Conservation (phyloP, 2,329 filamentous ascomycete species). For the Paraphaeosphaeria sporulosa region DNA sequence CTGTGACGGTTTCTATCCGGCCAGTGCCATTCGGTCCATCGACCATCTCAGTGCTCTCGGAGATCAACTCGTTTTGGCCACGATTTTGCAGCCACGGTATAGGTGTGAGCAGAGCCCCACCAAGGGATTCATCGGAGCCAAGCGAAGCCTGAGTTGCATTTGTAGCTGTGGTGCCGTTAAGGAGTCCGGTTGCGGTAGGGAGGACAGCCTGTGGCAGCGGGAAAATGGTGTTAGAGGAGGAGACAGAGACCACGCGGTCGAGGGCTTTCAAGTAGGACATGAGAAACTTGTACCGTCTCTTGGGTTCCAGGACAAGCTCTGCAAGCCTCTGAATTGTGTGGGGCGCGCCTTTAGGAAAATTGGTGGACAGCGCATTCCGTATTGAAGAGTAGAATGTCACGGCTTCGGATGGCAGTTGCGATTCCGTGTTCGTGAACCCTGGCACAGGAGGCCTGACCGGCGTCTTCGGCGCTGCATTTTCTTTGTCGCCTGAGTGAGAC, state of each 20-base stretch:
- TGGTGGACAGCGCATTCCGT: slow-evolving; percentile 63
- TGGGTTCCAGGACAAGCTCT: slow-evolving; percentile 82
- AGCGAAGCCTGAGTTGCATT: slow-evolving; percentile 53
- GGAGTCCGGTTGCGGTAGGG: slow-evolving; percentile 56
- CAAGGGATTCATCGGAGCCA: slow-evolving; percentile 86
- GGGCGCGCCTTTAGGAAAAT: slow-evolving; percentile 79
- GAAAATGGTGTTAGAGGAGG: slow-evolving; percentile 80
- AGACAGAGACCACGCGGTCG: slow-evolving; percentile 89
- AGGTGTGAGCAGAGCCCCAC: slow-evolving; percentile 88
- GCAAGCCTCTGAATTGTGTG: slow-evolving; percentile 92
- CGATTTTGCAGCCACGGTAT: slow-evolving; percentile 80
- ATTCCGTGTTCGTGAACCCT: slow-evolving; percentile 51
- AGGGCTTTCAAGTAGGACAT: slow-evolving; percentile 88
- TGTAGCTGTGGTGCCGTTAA: slow-evolving; percentile 68
- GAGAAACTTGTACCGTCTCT: slow-evolving; percentile 79
- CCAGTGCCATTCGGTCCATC: slow-evolving; percentile 82
- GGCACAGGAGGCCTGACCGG: slow-evolving; percentile 51
- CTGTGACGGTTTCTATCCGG: slow-evolving; percentile 80
- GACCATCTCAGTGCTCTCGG: slow-evolving; percentile 80
- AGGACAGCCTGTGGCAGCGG: slow-evolving; percentile 75
- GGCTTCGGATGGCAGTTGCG: slow-evolving; percentile 40
- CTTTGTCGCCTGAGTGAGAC: slow-evolving; percentile 71
- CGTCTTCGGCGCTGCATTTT: slow-evolving; percentile 65
- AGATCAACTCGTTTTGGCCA: slow-evolving; percentile 68
- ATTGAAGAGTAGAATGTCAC: slow-evolving; percentile 46